Evolutionary conservation across 78 protist genomes (phyloP), one percentile per base, ranked within the genome.

Genomic region (Salpingoeca rosetta): DNA sequence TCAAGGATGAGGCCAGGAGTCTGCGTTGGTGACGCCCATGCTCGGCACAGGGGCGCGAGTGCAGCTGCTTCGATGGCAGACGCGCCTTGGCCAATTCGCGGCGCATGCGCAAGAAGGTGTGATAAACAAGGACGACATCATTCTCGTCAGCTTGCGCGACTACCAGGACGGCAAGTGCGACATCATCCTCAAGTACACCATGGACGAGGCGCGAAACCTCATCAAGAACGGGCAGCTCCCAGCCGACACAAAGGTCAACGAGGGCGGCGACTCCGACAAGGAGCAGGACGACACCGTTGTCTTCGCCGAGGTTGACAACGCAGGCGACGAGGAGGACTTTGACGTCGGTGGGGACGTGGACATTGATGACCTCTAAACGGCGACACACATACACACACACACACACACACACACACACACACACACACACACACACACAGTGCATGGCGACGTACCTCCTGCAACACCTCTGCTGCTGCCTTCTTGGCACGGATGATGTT

Each of bases 31-130:
- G 35, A 28, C 43, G 31, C 84, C 81, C 82, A 93, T 97, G 96
- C 92, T 98, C 39, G 99, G 99, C 37, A 96, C 96, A 80, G 98
- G 98, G 98, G 28, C 79, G 97, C 2, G 98, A 97, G 76, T 99
- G 97, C 26, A 36, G 42, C 57, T 96, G 99, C 91, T 92, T 94
- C n/a, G 99, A 97, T 78, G 98, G 98, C 42, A 90, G 72, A 93
- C 74, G 35, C 92, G 99, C 7, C 85, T 91, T 35, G 92, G 98
- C 85, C 98, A 95, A 97, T 98, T 81, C 94, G 98, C 74, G 99
- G 99, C 79, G 92, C 86, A 35, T 98, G 90, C 88, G 96, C 45
- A 96, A 97, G 92, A 94, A 95, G 86, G 92, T 90, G 28, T 91
- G 95, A 88, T 95, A 76, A 82, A 77, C 45, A 65, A 42, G 73